phyloP scores from a whole-genome alignment of 352 stramenopile genomes.

The Pythium folliculosum region DNA sequence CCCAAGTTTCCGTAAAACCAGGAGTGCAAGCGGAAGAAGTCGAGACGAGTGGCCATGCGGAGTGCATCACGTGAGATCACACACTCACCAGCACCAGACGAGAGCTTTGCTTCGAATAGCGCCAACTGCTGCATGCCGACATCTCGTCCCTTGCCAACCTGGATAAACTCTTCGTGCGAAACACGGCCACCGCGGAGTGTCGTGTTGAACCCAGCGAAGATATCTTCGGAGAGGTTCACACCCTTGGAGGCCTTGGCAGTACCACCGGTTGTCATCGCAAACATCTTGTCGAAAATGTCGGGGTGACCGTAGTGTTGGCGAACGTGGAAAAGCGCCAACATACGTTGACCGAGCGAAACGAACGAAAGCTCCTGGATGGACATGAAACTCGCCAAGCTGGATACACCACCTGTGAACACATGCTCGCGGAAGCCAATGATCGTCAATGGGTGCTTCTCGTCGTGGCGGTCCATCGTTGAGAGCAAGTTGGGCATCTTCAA shows the following conservation, averaged over 20 bases:
- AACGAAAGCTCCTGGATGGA: constrained; percentile 86
- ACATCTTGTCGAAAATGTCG: constrained; percentile 89
- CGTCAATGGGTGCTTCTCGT: constrained; percentile 67
- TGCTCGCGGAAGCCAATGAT: constrained; percentile 89
- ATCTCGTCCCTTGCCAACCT: constrained; percentile 97
- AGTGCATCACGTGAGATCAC: constrained; percentile 96
- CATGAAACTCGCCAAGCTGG: constrained; percentile 86
- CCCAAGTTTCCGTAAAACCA: constrained; percentile 99
- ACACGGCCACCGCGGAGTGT: constrained; percentile 72
- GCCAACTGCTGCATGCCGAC: constrained; percentile 99
- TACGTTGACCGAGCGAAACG: constrained; percentile 80
- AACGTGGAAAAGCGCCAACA: constrained; percentile 76
- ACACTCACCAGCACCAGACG: constrained; percentile 96
- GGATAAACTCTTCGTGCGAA: constrained; percentile 84
- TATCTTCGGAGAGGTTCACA: constrained; percentile 88
- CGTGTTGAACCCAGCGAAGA: constrained; percentile 87
- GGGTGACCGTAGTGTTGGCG: constrained; percentile 87
- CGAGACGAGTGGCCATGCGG: constrained; percentile 94
- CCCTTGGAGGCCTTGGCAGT: constrained; percentile 84
- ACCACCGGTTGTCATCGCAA: constrained; percentile 78
- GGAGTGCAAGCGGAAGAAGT: constrained; percentile 97
- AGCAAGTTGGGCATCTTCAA: constrained; percentile 85
- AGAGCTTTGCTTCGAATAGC: constrained; percentile 98
- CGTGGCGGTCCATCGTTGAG: constrained; percentile 74
- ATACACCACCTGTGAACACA: constrained; percentile 83